phyloP scores from a whole-genome alignment of 345 rosid species.

The Euphorbia peplus region DNA sequence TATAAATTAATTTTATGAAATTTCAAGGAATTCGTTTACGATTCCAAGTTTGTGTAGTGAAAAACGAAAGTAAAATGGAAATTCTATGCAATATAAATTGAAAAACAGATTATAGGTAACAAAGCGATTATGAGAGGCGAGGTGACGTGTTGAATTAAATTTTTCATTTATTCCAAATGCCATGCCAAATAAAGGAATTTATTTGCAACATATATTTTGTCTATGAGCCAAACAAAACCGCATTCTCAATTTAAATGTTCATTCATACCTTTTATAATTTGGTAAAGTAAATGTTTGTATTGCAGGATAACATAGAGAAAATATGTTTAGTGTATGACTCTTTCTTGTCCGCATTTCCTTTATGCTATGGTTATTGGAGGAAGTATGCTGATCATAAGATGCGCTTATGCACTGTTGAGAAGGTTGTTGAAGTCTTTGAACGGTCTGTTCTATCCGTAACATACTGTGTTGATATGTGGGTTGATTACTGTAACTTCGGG shows the following conservation, averaged over 20 bases:
- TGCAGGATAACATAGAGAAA: conserved; percentile 66
- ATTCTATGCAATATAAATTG: not conserved
- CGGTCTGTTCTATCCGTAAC: conserved; percentile 65
- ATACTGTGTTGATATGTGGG: conserved; percentile 72
- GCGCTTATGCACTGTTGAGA: conserved; percentile 47
- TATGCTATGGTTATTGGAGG: conserved; percentile 90
- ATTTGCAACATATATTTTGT: not conserved
- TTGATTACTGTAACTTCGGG: conserved; percentile 63
- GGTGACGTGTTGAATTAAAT: not conserved
- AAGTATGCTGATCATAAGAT: conserved; percentile 64
- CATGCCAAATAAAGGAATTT: not conserved
- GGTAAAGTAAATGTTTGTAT: not conserved
- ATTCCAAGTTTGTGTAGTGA: not conserved
- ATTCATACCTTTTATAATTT: not conserved
- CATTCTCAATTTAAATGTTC: not conserved
- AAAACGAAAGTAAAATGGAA: not conserved
- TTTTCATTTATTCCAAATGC: not conserved
- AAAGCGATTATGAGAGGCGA: not conserved
- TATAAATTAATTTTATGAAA: too few relatives aligned
- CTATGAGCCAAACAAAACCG: not conserved
- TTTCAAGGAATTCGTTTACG: not conserved
- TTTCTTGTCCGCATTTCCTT: conserved; percentile 73
- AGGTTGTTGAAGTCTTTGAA: conserved; percentile 70
- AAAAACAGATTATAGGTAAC: not conserved
- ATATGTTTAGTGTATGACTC: conserved; percentile 64